These are phyloP conservation scores for Xylariaceae sp. DNA, from an alignment of 2,329 filamentous ascomycete species.

Conservation along the genomic window DNA sequence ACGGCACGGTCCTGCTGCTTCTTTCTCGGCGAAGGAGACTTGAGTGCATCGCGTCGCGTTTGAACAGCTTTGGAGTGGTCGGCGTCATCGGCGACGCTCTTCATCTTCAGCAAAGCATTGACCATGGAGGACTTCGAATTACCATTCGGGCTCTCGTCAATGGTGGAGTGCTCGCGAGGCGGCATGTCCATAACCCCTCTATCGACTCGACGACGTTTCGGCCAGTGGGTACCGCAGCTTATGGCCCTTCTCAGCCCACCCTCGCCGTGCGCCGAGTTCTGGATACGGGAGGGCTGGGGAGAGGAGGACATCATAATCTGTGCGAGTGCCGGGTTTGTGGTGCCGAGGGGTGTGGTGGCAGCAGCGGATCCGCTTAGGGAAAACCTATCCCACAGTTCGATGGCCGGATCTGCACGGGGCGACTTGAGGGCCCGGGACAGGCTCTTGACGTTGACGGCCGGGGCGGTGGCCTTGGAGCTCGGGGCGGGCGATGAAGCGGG, in stretches of 20 bases:
- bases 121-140: slow-evolving; percentile 56
- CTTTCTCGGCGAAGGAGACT: slow-evolving; percentile 47
- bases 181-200: slow-evolving; percentile 37
- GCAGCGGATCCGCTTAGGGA: slow-evolving; percentile 48
- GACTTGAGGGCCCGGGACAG: slow-evolving; percentile 60
- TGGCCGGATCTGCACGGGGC: slow-evolving; percentile 67
- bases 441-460: slow-evolving; percentile 56
- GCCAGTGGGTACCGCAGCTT: slow-evolving; percentile 69
- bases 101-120: slow-evolving; percentile 66
- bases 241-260: slow-evolving; percentile 60
- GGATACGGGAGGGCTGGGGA: slow-evolving; percentile 54
- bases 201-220: slow-evolving; percentile 65
- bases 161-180: slow-evolving; percentile 32
- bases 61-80: slow-evolving; percentile 40
- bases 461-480: slow-evolving; percentile 41
- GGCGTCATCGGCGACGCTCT: slow-evolving; percentile 60
- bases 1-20: slow-evolving; percentile 24
- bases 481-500: slow-evolving; percentile 64
- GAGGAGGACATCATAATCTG: slow-evolving; percentile 70
- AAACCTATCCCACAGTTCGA: slow-evolving; percentile 77
- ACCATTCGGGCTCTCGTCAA: slow-evolving; percentile 41
- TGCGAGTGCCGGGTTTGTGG: slow-evolving; percentile 56
- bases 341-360: slow-evolving; percentile 41
- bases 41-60: slow-evolving; percentile 28
- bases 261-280: slow-evolving; percentile 39